phyloP scores from a whole-genome alignment of 2,329 filamentous ascomycete genomes.

The Phyllosticta citribraziliensis region DNA sequence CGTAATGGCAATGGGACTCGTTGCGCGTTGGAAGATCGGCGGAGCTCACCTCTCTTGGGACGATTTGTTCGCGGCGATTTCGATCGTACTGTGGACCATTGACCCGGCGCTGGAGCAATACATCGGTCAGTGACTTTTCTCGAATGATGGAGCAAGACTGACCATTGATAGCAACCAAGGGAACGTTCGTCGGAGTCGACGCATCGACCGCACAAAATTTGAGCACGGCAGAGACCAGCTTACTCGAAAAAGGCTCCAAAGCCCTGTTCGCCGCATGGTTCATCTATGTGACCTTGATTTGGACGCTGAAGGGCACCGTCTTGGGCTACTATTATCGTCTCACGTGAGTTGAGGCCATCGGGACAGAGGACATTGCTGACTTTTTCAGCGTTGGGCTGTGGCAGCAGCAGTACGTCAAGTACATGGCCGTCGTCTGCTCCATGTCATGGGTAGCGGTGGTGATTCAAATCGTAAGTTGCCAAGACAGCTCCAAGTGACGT shows the following conservation, averaged over 20 bases:
- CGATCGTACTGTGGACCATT: slow-evolving; percentile 10
- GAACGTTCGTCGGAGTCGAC: background rate
- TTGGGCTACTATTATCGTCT: slow-evolving; percentile 36
- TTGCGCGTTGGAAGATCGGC: slow-evolving; percentile 30
- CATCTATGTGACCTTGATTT: slow-evolving; percentile 34
- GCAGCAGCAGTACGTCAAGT: slow-evolving; percentile 30
- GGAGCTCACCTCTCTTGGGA: slow-evolving; percentile 29
- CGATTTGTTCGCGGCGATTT: slow-evolving; percentile 32
- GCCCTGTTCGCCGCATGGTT: slow-evolving; percentile 30
- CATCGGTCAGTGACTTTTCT: background rate
- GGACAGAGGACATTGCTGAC: background rate
- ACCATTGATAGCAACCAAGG: slow-evolving; percentile 16
- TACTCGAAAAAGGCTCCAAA: slow-evolving; percentile 25
- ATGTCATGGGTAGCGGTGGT: slow-evolving; percentile 27
- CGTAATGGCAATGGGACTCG: slow-evolving; percentile 31
- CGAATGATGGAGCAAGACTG: background rate
- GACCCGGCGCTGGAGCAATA: background rate
- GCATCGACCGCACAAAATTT: slow-evolving; percentile 20
- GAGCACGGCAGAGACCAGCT: slow-evolving; percentile 20
- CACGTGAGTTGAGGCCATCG: slow-evolving; percentile 24
- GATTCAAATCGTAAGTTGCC: slow-evolving; percentile 16
- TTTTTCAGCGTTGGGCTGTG: slow-evolving; percentile 19
- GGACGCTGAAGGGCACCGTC: slow-evolving; percentile 35
- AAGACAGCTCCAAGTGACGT: background rate
- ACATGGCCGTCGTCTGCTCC: slow-evolving; percentile 22